Evolutionary conservation across 208 protist genomes (phyloP).

Genomic region (Leishmania lainsoni): DNA sequence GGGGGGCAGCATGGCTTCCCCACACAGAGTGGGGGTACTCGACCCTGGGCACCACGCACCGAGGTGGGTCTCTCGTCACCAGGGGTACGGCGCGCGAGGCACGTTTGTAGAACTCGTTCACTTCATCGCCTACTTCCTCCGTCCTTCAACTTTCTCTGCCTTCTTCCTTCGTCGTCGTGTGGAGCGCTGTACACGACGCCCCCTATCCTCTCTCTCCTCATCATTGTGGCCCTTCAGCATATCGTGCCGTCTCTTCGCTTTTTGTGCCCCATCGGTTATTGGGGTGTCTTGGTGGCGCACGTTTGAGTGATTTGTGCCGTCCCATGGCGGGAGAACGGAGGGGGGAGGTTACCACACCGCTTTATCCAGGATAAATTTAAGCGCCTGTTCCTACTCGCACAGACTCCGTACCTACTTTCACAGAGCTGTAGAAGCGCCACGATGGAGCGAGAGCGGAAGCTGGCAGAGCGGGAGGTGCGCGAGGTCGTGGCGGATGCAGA

Average conservation of each 20-base stretch:
- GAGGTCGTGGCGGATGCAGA: slow-evolving; percentile 69
- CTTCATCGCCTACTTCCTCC: background rate
- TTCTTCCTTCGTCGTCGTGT: background rate
- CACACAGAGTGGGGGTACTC: background rate
- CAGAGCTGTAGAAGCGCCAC: background rate
- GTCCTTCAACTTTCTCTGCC: background rate
- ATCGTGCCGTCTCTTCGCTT: background rate
- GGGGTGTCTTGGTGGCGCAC: background rate
- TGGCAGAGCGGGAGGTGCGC: slow-evolving; percentile 57
- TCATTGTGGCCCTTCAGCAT: background rate
- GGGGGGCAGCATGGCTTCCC: background rate
- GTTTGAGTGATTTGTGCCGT: background rate
- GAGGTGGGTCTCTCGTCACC: background rate
- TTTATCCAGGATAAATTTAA: too few species aligned
- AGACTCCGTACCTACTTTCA: background rate
- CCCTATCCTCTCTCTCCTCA: background rate
- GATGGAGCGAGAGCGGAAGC: slow-evolving; percentile 54
- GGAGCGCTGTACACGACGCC: background rate
- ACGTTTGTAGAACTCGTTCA: background rate
- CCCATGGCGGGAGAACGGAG: background rate
- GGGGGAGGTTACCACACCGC: background rate
- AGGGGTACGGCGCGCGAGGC: background rate
- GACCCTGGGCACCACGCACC: background rate
- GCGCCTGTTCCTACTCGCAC: background rate
- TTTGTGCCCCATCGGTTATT: background rate